Conservation (phyloP, 352 stramenopile genomes). For the Phytophthora constricta region DNA sequence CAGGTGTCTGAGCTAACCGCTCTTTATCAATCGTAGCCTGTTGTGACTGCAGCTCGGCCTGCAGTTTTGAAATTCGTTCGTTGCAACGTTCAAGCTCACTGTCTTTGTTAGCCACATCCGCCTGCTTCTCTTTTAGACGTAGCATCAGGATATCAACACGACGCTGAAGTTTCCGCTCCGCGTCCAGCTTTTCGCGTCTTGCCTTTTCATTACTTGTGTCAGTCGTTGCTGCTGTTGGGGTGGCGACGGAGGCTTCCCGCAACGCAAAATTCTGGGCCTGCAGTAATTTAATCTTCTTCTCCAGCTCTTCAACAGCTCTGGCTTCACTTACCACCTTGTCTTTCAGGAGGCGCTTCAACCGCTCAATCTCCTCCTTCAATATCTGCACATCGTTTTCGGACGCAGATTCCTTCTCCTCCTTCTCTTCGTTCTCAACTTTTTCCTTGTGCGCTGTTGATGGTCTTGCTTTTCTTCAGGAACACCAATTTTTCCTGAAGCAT, state of each 20-base stretch:
- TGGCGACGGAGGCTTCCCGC: constrained; percentile 41
- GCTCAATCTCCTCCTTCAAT: constrained; percentile 57
- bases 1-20: constrained; percentile 9
- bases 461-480: constrained; percentile 46
- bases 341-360: constrained; percentile 61
- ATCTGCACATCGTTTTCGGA: constrained; percentile 20
- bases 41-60: constrained; percentile 42
- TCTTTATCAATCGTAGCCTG: constrained; percentile 31
- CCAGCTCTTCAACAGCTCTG: constrained; percentile 56
- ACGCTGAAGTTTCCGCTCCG: constrained; percentile 75
- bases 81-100: constrained; percentile 52
- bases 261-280: constrained; percentile 87
- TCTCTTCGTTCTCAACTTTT: constrained; percentile 27
- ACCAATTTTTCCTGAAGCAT: constrained; percentile 76
- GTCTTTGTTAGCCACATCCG: constrained; percentile 49
- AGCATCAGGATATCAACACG: constrained; percentile 68
- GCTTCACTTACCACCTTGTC: constrained; percentile 61
- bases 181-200: constrained; percentile 55
- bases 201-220: constrained; percentile 11
- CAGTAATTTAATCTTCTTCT: constrained; percentile 75
- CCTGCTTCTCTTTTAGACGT: constrained; percentile 74
- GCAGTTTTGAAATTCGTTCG: constrained; percentile 37
- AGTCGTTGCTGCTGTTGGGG: not conserved
- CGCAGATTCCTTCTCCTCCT: constrained; percentile 25
- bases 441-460: constrained; percentile 25